Conservation (phyloP, 1,284 basidiomycete genomes). For the Calocybe gambosa region DNA sequence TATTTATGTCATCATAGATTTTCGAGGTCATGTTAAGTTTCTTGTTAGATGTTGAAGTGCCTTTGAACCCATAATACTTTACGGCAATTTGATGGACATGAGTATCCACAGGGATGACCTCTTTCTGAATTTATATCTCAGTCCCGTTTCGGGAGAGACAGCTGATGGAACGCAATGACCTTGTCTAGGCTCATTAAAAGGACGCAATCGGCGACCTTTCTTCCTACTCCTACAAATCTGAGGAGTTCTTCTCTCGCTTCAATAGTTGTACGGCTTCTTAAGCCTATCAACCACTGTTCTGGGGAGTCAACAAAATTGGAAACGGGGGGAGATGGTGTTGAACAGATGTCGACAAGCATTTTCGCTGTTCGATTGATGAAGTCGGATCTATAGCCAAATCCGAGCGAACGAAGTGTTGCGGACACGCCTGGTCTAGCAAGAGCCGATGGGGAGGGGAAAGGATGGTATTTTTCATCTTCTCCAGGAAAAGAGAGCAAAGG, state of each 20-base stretch:
- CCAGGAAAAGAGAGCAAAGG: constrained; percentile 45
- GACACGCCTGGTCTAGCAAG: constrained; percentile 63
- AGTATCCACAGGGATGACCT: constrained; percentile 89
- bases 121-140: constrained; percentile 41
- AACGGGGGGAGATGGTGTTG: constrained; percentile 17
- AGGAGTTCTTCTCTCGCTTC: constrained; percentile 73
- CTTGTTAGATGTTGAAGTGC: constrained; percentile 20
- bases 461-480: constrained; percentile 51
- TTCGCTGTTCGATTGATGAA: constrained; percentile 84
- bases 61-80: constrained; percentile 74
- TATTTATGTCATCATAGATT: constrained; percentile 72
- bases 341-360: constrained; percentile 64
- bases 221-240: constrained; percentile 84
- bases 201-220: constrained; percentile 95
- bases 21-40: constrained; percentile 72
- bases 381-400: constrained; percentile 94
- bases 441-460: constrained; percentile 77
- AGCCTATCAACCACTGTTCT: constrained; percentile 53
- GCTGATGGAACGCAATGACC: constrained; percentile 32
- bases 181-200: constrained; percentile 94
- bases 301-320: constrained; percentile 35
- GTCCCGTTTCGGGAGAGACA: not conserved
- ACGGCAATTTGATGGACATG: constrained; percentile 86
- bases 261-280: constrained; percentile 48
- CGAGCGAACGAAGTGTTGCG: constrained; percentile 69